Evolutionary conservation across 2,329 filamentous ascomycete species (phyloP).

Genomic region (Cladosporium sp.): DNA sequence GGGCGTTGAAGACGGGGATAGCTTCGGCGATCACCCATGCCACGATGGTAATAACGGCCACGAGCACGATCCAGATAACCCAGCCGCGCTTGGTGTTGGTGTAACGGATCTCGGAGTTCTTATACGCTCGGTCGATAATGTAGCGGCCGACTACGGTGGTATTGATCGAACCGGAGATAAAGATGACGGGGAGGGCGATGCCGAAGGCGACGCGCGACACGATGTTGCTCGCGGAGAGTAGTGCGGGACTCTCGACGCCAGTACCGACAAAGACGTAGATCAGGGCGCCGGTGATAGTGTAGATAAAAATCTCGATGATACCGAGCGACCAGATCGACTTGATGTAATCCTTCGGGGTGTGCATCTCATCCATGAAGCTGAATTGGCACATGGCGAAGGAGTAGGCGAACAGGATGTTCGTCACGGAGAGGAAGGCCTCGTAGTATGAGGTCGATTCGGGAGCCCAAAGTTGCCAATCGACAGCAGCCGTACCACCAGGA

Average conservation of each 20-base stretch:
- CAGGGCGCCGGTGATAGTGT: slow-evolving; percentile 59
- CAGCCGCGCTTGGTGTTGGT: slow-evolving; percentile 40
- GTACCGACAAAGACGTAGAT: slow-evolving; percentile 63
- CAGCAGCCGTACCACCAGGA: slow-evolving; percentile 26
- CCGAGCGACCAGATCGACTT: slow-evolving; percentile 55
- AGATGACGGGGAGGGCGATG: slow-evolving; percentile 64
- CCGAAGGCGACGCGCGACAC: slow-evolving; percentile 63
- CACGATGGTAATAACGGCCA: slow-evolving; percentile 54
- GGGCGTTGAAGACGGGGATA: slow-evolving; percentile 64
- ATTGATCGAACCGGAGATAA: slow-evolving; percentile 68
- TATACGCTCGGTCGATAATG: slow-evolving; percentile 59
- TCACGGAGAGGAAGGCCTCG: slow-evolving; percentile 58
- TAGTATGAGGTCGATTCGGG: slow-evolving; percentile 37
- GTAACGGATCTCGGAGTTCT: slow-evolving; percentile 46
- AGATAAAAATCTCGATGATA: slow-evolving; percentile 58
- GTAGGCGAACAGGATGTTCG: slow-evolving; percentile 66
- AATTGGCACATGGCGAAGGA: slow-evolving; percentile 56
- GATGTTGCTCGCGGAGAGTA: slow-evolving; percentile 53
- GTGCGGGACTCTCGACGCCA: slow-evolving; percentile 57
- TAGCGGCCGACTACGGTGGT: slow-evolving; percentile 49
- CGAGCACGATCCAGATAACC: slow-evolving; percentile 55
- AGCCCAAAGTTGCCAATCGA: slow-evolving; percentile 32
- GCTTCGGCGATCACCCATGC: slow-evolving; percentile 66
- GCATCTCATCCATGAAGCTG: slow-evolving; percentile 60
- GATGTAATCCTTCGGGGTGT: slow-evolving; percentile 56